These are phyloP conservation scores for Taiwanofungus camphoratus DNA, from an alignment of 1,284 basidiomycete species.

Conservation along the genomic window DNA sequence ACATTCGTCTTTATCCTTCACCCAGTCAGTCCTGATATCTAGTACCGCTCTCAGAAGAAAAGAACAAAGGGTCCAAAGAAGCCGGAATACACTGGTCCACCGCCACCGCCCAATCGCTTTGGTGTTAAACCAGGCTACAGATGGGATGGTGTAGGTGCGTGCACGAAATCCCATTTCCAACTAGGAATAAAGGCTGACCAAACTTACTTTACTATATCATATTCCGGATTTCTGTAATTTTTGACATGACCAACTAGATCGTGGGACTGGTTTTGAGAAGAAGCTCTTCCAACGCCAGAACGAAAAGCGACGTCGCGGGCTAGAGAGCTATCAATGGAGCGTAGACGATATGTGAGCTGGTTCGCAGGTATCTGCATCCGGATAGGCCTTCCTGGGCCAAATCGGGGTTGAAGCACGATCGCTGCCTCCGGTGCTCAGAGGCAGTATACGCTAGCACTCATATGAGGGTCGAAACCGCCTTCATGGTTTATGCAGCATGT, in stretches of 20 bases:
- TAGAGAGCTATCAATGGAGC: slow-evolving; percentile 78
- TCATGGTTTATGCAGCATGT: too few species aligned
- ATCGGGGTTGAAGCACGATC: too few species aligned
- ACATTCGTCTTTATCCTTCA: slow-evolving; percentile 13
- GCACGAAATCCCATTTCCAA: background rate
- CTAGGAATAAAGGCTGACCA: too few species aligned
- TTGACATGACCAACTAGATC: too few species aligned
- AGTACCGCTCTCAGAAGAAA: slow-evolving; percentile 65
- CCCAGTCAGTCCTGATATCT: too few species aligned
- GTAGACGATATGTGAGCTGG: slow-evolving; percentile 78
- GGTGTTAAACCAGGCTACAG: slow-evolving; percentile 92
- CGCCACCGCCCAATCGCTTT: slow-evolving; percentile 92
- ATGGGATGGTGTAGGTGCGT: slow-evolving; percentile 94
- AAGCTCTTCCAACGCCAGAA: slow-evolving; percentile 84
- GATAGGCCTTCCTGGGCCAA: too few species aligned
- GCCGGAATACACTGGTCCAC: slow-evolving; percentile 85
- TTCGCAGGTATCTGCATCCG: background rate
- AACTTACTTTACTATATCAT: slow-evolving; percentile 7
- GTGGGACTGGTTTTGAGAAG: slow-evolving; percentile 93
- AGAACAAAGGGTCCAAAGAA: slow-evolving; percentile 65
- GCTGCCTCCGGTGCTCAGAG: too few species aligned
- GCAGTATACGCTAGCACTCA: too few species aligned
- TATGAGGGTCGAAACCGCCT: too few species aligned
- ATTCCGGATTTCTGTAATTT: too few species aligned
- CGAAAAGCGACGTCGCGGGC: slow-evolving; percentile 58